A percentile compares a stretch with the other conserved stretches of the same genome.
Conservation (phyloP, 2,329 filamentous ascomycete species). For the Gaeumannomyces sp. region DNA sequence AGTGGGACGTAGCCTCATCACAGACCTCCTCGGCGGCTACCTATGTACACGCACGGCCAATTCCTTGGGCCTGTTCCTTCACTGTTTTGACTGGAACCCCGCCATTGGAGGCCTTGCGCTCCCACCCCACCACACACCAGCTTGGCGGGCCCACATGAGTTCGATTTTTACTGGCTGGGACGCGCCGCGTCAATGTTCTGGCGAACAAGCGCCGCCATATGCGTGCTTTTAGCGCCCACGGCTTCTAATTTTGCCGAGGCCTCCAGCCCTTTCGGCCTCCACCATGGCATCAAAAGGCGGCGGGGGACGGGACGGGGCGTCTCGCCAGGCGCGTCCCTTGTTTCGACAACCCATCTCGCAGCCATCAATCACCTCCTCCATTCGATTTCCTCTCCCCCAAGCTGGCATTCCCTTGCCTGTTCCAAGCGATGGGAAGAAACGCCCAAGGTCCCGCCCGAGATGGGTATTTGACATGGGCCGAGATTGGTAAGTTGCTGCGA, state of each 20-base stretch:
- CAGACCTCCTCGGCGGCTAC: too few species aligned
- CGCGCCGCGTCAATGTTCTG: neutral
- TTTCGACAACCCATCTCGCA: neutral
- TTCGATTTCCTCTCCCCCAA: neutral
- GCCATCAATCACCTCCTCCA: neutral
- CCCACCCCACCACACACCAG: too few species aligned
- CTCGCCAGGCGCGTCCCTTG: too few species aligned
- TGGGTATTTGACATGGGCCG: neutral
- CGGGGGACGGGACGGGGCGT: too few species aligned
- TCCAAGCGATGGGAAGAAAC: neutral
- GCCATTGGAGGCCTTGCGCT: too few species aligned
- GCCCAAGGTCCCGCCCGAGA: neutral
- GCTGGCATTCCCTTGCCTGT: neutral
- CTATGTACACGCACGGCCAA: too few species aligned
- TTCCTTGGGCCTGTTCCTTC: too few species aligned
- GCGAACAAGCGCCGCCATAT: neutral
- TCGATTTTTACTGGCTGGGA: too few species aligned
- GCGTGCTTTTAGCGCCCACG: neutral
- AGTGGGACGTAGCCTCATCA: too few species aligned
- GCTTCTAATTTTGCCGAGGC: neutral
- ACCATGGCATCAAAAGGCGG: neutral
- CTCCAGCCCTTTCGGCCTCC: too few species aligned
- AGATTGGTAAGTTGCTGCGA: conserved; percentile 1
- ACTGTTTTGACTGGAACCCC: too few species aligned
- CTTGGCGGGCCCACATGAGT: too few species aligned